phyloP scores from a whole-genome alignment of 345 rosid genomes.

The Boechera retrofracta region DNA sequence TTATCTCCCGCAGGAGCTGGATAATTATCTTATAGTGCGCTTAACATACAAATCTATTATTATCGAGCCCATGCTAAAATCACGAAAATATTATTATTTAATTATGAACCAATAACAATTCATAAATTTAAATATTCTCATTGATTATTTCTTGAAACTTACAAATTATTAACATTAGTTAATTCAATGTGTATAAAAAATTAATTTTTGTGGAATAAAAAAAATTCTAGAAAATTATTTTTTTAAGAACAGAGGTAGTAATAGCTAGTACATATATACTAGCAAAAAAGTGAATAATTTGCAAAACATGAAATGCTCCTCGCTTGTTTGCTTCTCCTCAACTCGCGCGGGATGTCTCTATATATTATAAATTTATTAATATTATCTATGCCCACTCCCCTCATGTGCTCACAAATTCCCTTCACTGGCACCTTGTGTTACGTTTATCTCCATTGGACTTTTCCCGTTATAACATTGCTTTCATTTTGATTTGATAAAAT shows the following conservation, averaged over 20 bases:
- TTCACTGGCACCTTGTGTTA: slow-evolving; percentile 36
- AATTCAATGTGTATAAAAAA: too few relatives aligned
- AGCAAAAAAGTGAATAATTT: not conserved
- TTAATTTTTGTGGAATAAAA: too few relatives aligned
- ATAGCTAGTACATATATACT: not conserved
- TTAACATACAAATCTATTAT: not conserved
- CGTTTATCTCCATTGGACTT: slow-evolving; percentile 41
- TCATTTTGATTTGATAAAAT: slow-evolving; percentile 30
- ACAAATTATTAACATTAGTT: too few relatives aligned
- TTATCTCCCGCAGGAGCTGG: not conserved
- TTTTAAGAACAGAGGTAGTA: too few relatives aligned
- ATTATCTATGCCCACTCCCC: slow-evolving; percentile 41
- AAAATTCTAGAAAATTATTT: too few relatives aligned
- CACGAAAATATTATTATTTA: too few relatives aligned
- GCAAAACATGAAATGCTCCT: slow-evolving; percentile 8
- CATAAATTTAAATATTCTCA: too few relatives aligned
- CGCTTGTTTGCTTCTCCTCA: slow-evolving; percentile 38
- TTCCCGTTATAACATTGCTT: slow-evolving; percentile 33
- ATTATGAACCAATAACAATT: too few relatives aligned
- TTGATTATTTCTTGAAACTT: too few relatives aligned
- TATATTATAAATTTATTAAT: slow-evolving; percentile 13
- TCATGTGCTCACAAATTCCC: slow-evolving; percentile 45
- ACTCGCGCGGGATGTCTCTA: slow-evolving; percentile 15
- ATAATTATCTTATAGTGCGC: not conserved
- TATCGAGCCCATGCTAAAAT: not conserved